Evolutionary conservation across 768 basidiomycete genomes (phyloP).

Genomic region (Leccinellum rugosiceps): DNA sequence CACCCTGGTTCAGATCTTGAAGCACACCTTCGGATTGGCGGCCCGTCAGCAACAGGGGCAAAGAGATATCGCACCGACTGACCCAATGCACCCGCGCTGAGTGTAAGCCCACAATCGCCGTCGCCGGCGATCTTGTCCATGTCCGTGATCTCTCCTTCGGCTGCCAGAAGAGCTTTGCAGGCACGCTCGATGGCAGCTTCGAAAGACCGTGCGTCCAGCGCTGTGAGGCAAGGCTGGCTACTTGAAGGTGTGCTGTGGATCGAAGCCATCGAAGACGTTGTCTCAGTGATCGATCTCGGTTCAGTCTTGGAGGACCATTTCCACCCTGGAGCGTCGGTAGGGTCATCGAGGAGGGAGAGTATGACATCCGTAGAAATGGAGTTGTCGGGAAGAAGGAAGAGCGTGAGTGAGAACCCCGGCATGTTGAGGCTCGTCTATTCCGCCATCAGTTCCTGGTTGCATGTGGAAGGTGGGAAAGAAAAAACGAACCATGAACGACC

Average conservation of each 20-base stretch:
- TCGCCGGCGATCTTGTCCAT: slow-evolving; percentile 94
- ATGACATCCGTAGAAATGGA: slow-evolving; percentile 41
- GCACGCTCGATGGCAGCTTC: slow-evolving; percentile 52
- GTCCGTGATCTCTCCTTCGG: slow-evolving; percentile 86
- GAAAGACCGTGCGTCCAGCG: slow-evolving; percentile 51
- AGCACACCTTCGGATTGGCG: slow-evolving; percentile 49
- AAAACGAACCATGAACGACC: slow-evolving; percentile 77
- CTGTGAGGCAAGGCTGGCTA: slow-evolving; percentile 26
- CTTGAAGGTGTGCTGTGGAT: slow-evolving; percentile 3
- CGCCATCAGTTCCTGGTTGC: neutral
- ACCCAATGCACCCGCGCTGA: slow-evolving; percentile 76
- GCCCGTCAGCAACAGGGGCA: neutral
- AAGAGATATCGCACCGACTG: slow-evolving; percentile 8
- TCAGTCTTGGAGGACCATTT: slow-evolving; percentile 60
- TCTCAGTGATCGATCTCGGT: slow-evolving; percentile 32
- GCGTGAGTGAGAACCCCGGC: slow-evolving; percentile 87
- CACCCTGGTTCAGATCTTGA: slow-evolving; percentile 50
- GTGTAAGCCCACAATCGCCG: slow-evolving; percentile 71
- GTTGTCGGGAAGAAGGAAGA: slow-evolving; percentile 65
- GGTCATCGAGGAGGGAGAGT: slow-evolving; percentile 68
- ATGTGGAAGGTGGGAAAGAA: neutral
- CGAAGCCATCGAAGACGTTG: slow-evolving; percentile 7
- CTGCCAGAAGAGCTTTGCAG: slow-evolving; percentile 62
- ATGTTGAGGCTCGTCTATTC: slow-evolving; percentile 83
- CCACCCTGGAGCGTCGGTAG: slow-evolving; percentile 77